Base-by-base conservation (phyloP, 345 rosid genomes). In the Eucalyptus victrix region DNA sequence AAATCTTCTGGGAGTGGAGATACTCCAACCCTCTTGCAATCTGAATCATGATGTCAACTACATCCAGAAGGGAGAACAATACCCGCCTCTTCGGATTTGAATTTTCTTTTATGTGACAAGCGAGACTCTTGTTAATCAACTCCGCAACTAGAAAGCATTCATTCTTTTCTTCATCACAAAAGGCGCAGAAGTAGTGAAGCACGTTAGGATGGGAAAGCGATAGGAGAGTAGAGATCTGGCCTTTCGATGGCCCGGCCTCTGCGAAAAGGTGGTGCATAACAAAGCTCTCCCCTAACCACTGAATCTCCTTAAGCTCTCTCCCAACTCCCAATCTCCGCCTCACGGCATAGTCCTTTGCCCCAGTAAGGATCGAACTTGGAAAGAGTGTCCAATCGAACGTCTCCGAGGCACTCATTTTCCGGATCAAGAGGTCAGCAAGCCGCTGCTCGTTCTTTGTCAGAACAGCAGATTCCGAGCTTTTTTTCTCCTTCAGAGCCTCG, bases 11-110 rank as follows among this genome's bases (percentile, higher is more conserved):
- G 1, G 97, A 94, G 69, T 98, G 99, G 37, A 98, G 96, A 92
- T 93, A 98, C 49, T 96, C 99, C 98, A 97, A 95, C 21, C 99
- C 99, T 92, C 99, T 92, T 1, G 99, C 98, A 87, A 98, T 94
- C 89, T 98, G 99, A 88, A 96, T 94, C 97, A 98, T 93, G 16
- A 97, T 91, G 90, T 98, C 99, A 19, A 97, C 94, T n/a, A 94
- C 95, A 44, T 96, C 91, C 0, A 96, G 97, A 87, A 96, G 92
- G 47, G 97, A 91, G 91, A 95, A 93, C 88, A 94, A 87, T 58
- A 93, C 89, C 81, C 93, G 90, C 92, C 96, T 93, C 91, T 94
- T 95, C 4, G 97, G 93, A 69, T 97, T 95, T 85, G 95, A 91
- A 58, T 93, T 94, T 89, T 97, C 99, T 89, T 93, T 96, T 93